These are phyloP conservation scores for Diaporthe aspalathi DNA, from an alignment of 2,329 filamentous ascomycete genomes.

Conservation along the genomic window DNA sequence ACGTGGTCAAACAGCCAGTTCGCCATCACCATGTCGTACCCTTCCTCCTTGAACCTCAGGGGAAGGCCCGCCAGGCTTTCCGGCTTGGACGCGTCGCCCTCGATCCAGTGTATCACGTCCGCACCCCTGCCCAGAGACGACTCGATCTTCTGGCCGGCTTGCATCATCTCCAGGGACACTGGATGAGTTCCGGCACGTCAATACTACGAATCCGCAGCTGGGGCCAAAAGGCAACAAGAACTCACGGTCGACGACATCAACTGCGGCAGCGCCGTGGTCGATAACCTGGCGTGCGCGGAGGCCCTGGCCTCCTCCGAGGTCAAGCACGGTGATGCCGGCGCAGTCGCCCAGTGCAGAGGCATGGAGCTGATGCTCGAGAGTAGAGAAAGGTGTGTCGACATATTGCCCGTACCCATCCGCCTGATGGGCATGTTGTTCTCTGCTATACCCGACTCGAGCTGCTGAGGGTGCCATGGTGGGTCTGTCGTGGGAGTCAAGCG, in stretches of 20 bases:
- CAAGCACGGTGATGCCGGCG: constrained; percentile 45
- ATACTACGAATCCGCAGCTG: neutral
- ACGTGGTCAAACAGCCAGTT: constrained; percentile 42
- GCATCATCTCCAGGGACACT: constrained; percentile 47
- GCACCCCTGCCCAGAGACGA: constrained; percentile 29
- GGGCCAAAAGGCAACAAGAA: neutral
- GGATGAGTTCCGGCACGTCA: neutral
- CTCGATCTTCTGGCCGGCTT: constrained; percentile 39
- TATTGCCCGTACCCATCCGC: constrained; percentile 21
- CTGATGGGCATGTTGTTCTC: constrained; percentile 34
- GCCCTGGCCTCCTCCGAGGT: constrained; percentile 49
- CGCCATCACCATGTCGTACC: constrained; percentile 43
- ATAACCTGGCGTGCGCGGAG: constrained; percentile 45
- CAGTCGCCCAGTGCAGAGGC: constrained; percentile 44
- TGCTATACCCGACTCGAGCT: constrained; percentile 26
- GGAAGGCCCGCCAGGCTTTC: constrained; percentile 36
- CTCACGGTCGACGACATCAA: constrained; percentile 46
- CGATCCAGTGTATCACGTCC: constrained; percentile 36
- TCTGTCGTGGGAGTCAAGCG: fast-evolving
- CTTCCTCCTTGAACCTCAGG: constrained; percentile 32
- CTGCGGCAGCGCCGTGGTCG: constrained; percentile 43
- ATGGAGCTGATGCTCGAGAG: constrained; percentile 31
- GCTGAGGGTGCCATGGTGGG: constrained; percentile 5
- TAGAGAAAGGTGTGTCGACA: neutral
- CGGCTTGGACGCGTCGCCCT: constrained; percentile 40